Base-by-base conservation (phyloP, 345 rosid genomes). In the Garcia nutans region DNA sequence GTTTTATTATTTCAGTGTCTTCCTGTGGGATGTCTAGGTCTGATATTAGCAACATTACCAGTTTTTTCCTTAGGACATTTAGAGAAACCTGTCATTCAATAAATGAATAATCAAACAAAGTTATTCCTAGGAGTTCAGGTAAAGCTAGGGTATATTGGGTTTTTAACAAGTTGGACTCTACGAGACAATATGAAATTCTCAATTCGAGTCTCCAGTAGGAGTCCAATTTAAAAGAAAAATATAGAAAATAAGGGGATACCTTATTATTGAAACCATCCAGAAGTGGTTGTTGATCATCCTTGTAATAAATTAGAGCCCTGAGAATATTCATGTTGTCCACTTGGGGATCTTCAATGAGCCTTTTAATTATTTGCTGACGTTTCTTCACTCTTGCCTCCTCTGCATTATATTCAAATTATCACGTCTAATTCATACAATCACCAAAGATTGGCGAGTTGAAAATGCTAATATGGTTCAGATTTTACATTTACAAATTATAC, bases 281-380 rank as follows among this genome's bases (percentile, higher is more conserved):
- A 63, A 94, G 85, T 3, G 96, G 94, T 26, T 65, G 79, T 55
- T 75, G 75, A 76, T 94, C 87, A 73, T 82, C 85, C 85, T 82
- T 89, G 16, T 85, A 86, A 78, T 87, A 85, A 64, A 92, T 80
- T 76, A 94, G 77, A 76, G 91, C 94, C 83, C 81, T 91, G 33
- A 94, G 90, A 69, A 92, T 69, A 86, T 83, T 91, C 91, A 91
- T 87, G 86, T 94, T 94, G 84, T 94, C 98, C 8, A 90, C 85
- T 79, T 94, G 96, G 60, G 62, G 49, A 17, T 1, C 24, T 33
- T 71, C 47, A 24, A 71, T 47, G 4, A 55, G 52, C 8, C 45
- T 58, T 28, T 71, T 71, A 23, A 71, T 55, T 6, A 22, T 11
- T 8, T 41, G 23, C 24, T 55, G 19, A 12, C 26, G 49, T 37